These are phyloP conservation scores for Hanseniaspora gamundiae DNA, from an alignment of 1,139 yeast species.

Conservation along the genomic window DNA sequence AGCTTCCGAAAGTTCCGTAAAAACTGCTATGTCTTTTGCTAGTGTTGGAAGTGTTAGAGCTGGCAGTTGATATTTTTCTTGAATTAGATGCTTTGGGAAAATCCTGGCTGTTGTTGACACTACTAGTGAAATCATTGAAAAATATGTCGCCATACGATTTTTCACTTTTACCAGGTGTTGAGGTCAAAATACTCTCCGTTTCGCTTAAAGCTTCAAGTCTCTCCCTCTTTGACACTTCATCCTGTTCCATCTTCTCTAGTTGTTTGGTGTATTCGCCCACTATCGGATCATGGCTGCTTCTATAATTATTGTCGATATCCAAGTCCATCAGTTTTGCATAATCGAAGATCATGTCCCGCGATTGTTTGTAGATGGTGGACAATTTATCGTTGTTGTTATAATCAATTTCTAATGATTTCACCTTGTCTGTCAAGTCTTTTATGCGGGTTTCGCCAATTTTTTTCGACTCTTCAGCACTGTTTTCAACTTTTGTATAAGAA, in stretches of 20 bases:
- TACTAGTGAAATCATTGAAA: not conserved
- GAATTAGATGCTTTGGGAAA: not conserved
- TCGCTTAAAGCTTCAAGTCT: not conserved
- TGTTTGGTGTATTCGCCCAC: not conserved
- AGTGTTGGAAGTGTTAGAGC: not conserved
- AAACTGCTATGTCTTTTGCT: not conserved
- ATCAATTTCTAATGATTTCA: not conserved
- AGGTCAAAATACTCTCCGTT: not conserved
- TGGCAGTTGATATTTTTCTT: not conserved
- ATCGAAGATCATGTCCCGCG: constrained; percentile 11
- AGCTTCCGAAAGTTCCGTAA: not conserved
- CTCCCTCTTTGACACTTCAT: not conserved
- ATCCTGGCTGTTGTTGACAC: not conserved
- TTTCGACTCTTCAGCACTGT: constrained; percentile 13
- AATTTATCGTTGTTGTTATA: not conserved
- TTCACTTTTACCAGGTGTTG: not conserved
- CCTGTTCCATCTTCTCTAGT: not conserved
- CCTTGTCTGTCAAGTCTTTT: not conserved
- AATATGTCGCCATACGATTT: not conserved
- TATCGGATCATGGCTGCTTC: constrained; percentile 5
- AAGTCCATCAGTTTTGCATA: constrained; percentile 14
- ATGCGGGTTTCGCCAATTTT: not conserved
- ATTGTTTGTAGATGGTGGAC: constrained; percentile 12
- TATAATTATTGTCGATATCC: constrained; percentile 9
- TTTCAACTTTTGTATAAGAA: constrained; percentile 6